A percentile compares a stretch with the other conserved stretches of the same genome.
phyloP scores from a whole-genome alignment of 768 basidiomycete genomes.

The Termitomyces titanicus region DNA sequence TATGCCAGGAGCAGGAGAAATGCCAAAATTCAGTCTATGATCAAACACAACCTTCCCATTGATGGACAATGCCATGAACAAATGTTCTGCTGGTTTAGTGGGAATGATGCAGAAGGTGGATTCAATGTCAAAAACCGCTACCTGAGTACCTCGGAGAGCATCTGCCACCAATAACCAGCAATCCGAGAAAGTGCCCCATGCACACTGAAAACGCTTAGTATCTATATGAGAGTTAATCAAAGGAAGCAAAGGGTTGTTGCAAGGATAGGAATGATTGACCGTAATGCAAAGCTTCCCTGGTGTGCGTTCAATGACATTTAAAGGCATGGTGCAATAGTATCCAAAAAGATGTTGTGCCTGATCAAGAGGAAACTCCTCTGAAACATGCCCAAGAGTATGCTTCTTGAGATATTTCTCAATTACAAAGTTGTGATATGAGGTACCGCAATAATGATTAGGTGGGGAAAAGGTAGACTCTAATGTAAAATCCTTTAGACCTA shows the following conservation, averaged over 20 bases:
- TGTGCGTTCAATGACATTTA: neutral
- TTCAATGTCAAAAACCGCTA: neutral
- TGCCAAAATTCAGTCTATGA: neutral
- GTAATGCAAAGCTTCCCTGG: neutral
- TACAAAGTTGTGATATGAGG: neutral
- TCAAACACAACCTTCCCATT: neutral
- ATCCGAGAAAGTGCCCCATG: neutral
- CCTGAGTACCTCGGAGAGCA: neutral
- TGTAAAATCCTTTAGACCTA: neutral
- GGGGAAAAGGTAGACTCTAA: too few species aligned
- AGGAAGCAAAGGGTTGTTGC: neutral
- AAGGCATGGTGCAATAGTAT: neutral
- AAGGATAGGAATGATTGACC: conserved; percentile 1
- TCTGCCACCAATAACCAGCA: neutral
- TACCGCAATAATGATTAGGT: neutral
- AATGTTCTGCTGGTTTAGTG: neutral
- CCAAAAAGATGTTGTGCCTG: neutral
- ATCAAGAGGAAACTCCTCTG: neutral
- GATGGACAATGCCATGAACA: neutral
- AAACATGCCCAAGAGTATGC: neutral
- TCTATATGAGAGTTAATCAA: neutral
- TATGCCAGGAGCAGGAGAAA: neutral
- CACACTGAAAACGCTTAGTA: neutral
- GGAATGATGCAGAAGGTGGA: neutral
- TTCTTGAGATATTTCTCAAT: neutral